These are phyloP conservation scores for Venturia carpophila DNA, from an alignment of 2,329 filamentous ascomycete species.

Conservation along the genomic window DNA sequence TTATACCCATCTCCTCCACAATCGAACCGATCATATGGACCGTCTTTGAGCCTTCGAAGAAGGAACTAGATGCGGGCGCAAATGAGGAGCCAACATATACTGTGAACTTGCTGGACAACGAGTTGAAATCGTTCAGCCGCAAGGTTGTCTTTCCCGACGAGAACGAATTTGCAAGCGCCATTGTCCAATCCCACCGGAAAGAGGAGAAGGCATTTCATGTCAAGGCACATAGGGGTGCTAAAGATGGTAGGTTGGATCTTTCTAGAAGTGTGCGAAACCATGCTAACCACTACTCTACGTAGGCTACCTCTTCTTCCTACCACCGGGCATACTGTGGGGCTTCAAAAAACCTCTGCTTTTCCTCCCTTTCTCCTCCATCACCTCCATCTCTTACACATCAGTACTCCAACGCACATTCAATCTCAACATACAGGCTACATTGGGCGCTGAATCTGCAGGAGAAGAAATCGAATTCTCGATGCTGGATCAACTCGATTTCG, in stretches of 20 bases:
- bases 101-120: constrained; percentile 37
- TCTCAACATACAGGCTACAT: constrained; percentile 46
- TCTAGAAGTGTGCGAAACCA: background rate
- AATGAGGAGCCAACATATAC: constrained; percentile 22
- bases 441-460: constrained; percentile 24
- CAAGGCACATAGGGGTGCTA: constrained; percentile 56
- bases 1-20: constrained; percentile 45
- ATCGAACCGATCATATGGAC: constrained; percentile 51
- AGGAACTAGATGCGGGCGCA: constrained; percentile 36
- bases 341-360: constrained; percentile 59
- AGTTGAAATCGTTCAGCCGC: constrained; percentile 40
- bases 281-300: background rate
- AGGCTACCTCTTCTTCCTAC: constrained; percentile 58
- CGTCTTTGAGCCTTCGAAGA: constrained; percentile 45
- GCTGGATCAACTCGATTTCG: constrained; percentile 57
- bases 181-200: constrained; percentile 53
- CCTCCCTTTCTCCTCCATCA: constrained; percentile 52
- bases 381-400: constrained; percentile 55
- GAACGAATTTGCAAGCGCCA: constrained; percentile 52
- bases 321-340: constrained; percentile 53
- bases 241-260: constrained; percentile 45
- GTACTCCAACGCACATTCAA: constrained; percentile 60
- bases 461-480: constrained; percentile 58
- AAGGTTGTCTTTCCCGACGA: constrained; percentile 45
- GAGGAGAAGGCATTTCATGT: constrained; percentile 56